Conservation (phyloP, 2,329 filamentous ascomycete species). For the Trichoderma sp. region DNA sequence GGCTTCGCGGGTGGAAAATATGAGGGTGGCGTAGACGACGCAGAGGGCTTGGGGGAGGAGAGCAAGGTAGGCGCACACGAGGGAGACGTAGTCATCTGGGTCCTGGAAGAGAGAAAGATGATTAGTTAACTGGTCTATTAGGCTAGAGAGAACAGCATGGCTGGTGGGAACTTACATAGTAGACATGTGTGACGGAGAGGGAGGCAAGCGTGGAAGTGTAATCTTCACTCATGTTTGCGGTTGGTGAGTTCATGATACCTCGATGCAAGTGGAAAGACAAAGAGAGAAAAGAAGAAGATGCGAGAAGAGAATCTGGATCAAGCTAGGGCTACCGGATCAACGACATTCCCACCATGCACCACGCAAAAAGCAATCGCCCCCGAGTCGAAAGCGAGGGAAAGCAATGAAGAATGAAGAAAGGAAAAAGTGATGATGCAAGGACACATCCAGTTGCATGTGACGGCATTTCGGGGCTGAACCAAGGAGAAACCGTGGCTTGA, state of each 20-base stretch:
- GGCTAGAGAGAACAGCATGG: not conserved
- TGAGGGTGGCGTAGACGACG: slow-evolving; percentile 83
- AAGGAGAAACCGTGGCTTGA: slow-evolving; percentile 9
- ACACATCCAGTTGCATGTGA: slow-evolving; percentile 5
- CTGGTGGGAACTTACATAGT: slow-evolving; percentile 66
- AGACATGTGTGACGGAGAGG: slow-evolving; percentile 90
- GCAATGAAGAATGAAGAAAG: not conserved
- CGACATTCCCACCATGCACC: not conserved
- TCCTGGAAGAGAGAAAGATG: slow-evolving; percentile 55
- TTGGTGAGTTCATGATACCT: not conserved
- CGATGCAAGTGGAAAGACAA: not conserved
- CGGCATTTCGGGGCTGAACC: not conserved
- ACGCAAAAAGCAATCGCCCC: not conserved
- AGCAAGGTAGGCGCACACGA: slow-evolving; percentile 88
- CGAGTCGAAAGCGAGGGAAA: not conserved
- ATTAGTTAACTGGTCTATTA: not conserved
- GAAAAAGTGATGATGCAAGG: not conserved
- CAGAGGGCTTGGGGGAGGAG: slow-evolving; percentile 89
- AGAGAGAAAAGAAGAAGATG: not conserved
- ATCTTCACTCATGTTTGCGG: slow-evolving; percentile 29
- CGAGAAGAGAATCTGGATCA: not conserved
- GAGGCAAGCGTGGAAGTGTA: slow-evolving; percentile 68
- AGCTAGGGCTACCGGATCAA: not conserved
- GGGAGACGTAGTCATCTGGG: slow-evolving; percentile 79
- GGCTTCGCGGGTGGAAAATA: slow-evolving; percentile 86